Base-by-base conservation (phyloP, 257 asterid species). In the Solanum chaucha region DNA sequence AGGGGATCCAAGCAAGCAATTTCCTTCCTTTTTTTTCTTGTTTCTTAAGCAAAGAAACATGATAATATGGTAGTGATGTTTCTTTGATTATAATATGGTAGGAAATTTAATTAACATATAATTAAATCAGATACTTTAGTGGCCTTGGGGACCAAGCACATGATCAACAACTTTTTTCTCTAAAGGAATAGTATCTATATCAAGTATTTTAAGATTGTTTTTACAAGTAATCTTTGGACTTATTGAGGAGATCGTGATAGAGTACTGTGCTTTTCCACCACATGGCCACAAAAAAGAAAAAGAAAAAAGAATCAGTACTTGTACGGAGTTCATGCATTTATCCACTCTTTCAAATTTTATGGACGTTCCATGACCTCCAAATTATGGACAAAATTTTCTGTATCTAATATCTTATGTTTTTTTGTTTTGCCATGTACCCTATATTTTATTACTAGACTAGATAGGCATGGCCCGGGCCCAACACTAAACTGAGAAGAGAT, bases 21-120 rank as follows among this genome's bases (percentile, higher is more conserved):
- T 67, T 17, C 44, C 28, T 17, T 15, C 40, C 61, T 1, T 36
- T 55, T 36, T 35, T 84, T 65, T 58, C 75, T 75, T 58, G 68
- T 5, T 65, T 83, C 26, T 44, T 85, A 32, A 82, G 48, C 87
- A 91, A 89, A 88, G 91, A n/a, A 88, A 41, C 87, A 88, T 65
- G 73, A 55, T 55, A 32, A 46, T 30, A 85, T 32, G 36, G 86
- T 88, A 80, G 87, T 83, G 89, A 88, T 90, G 90, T 89, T 87
- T 87, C 89, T 91, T 90, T 92, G 44, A 70, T 36, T 86, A 88
- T 59, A 87, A 81, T 88, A 36, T 24, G 84, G 85, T 75, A 32
- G 65, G 65, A 82, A 91, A 88, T 93, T 91, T 90, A 90, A 86
- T 90, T 90, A 90, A 81, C 88, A 85, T 86, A 7, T 84, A 84